A percentile compares a stretch with the other conserved stretches of the same genome.
Conservation (phyloP, 2,329 filamentous ascomycete species). For the Fusarium penzigii region DNA sequence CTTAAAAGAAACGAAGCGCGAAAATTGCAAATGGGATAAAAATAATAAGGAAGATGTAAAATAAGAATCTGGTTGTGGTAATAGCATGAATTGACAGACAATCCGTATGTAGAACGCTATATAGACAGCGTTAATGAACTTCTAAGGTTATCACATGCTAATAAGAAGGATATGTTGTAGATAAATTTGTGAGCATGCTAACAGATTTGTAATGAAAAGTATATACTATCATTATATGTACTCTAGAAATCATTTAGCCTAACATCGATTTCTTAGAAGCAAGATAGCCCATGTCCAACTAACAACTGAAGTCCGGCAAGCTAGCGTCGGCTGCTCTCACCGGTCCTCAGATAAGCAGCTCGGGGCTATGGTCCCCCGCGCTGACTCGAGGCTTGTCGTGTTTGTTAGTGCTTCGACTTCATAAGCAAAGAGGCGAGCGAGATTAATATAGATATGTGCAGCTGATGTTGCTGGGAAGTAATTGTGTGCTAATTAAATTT, state of each 20-base stretch:
- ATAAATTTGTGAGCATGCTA: no score
- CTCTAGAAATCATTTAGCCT: background rate
- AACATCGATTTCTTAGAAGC: background rate
- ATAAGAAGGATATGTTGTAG: no score
- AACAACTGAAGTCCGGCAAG: background rate
- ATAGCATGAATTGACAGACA: no score
- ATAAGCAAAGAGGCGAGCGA: slow-evolving; percentile 2
- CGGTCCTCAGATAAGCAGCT: background rate
- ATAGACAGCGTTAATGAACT: no score
- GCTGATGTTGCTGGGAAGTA: slow-evolving; percentile 1
- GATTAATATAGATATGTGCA: slow-evolving; percentile 1
- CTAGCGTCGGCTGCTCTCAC: background rate
- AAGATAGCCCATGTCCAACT: background rate
- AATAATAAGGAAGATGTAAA: no score
- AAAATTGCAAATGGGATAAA: no score
- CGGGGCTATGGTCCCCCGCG: background rate
- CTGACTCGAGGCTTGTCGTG: background rate
- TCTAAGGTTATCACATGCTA: no score
- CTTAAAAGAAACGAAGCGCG: no score
- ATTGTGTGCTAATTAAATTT: background rate
- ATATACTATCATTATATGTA: no score
- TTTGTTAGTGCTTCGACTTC: background rate
- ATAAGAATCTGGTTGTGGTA: no score
- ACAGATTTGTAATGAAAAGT: no score
- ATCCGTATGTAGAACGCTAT: no score